These are phyloP conservation scores for Dictyostelium discoideum DNA, from an alignment of 78 protist species.

Conservation along the genomic window DNA sequence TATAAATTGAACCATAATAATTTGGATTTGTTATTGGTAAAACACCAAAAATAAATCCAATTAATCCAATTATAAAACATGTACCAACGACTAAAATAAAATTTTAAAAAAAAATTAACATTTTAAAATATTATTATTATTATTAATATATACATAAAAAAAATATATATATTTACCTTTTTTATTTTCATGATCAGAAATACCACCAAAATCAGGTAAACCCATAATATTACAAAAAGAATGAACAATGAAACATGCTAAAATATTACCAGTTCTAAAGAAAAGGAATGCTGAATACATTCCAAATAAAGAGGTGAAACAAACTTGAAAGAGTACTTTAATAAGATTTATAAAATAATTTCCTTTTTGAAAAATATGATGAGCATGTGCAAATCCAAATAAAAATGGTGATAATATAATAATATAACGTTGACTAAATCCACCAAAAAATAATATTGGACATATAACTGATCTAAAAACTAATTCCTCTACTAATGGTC, in stretches of 20 bases:
- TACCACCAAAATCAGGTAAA: constrained; percentile 40
- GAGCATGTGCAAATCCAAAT: constrained; percentile 67
- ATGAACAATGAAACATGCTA: constrained; percentile 46
- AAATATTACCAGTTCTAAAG: constrained; percentile 48
- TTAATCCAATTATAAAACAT: not conserved
- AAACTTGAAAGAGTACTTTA: not conserved
- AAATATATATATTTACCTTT: not conserved
- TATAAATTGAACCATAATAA: constrained; percentile 27
- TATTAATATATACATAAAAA: too few species aligned
- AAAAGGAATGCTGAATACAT: constrained; percentile 61
- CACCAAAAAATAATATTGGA: constrained; percentile 73
- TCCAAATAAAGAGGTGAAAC: constrained; percentile 64
- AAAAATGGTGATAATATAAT: constrained; percentile 68
- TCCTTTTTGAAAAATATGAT: constrained; percentile 15
- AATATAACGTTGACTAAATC: constrained; percentile 7
- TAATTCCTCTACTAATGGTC: constrained; percentile 68
- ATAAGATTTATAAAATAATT: not conserved
- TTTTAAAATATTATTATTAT: not conserved
- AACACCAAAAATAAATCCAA: constrained; percentile 32
- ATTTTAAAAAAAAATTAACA: not conserved
- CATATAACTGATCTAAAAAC: constrained; percentile 53
- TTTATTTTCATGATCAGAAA: constrained; percentile 23
- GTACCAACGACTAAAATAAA: not conserved
- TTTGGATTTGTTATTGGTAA: constrained; percentile 16
- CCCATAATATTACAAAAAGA: constrained; percentile 74